These are phyloP conservation scores for Syncephalis plumigaleata DNA, from an alignment of 371 early-diverging fungal genomes.

Conservation along the genomic window DNA sequence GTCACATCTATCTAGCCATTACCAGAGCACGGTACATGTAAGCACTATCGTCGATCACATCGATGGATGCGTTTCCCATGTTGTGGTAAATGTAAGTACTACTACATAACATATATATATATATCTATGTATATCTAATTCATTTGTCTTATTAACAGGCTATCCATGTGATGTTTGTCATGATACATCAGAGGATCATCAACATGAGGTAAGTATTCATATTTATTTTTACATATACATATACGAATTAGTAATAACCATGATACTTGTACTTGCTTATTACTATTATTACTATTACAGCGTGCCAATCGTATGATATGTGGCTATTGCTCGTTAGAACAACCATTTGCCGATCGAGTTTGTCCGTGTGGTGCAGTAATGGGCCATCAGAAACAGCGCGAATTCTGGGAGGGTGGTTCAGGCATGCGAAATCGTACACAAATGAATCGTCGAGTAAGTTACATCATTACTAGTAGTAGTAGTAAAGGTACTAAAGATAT, in stretches of 20 bases:
- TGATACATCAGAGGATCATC: slow-evolving; percentile 57
- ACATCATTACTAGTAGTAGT: background rate
- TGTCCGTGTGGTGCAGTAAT: too few relatives aligned
- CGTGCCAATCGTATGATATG: slow-evolving; percentile 78
- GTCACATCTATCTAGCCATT: slow-evolving; percentile 40
- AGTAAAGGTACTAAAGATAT: background rate
- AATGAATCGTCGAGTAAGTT: slow-evolving; percentile 31
- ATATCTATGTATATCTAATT: too few relatives aligned
- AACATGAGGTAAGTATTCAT: slow-evolving; percentile 10
- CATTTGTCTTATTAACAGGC: slow-evolving; percentile 13
- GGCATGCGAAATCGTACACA: slow-evolving; percentile 64
- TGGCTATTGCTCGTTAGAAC: slow-evolving; percentile 83
- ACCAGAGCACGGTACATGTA: slow-evolving; percentile 74
- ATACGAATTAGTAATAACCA: too few relatives aligned
- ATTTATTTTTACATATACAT: too few relatives aligned
- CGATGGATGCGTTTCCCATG: slow-evolving; percentile 97
- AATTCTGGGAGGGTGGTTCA: slow-evolving; percentile 96
- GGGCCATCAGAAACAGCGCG: slow-evolving; percentile 13
- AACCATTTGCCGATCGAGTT: slow-evolving; percentile 19
- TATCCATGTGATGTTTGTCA: slow-evolving; percentile 95
- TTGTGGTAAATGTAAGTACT: slow-evolving; percentile 9
- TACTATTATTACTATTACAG: background rate
- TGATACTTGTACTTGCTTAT: background rate
- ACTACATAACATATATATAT: too few relatives aligned
- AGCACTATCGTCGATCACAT: slow-evolving; percentile 82